Conservation (phyloP, 257 asterid genomes). For the Solanum dulcamara region DNA sequence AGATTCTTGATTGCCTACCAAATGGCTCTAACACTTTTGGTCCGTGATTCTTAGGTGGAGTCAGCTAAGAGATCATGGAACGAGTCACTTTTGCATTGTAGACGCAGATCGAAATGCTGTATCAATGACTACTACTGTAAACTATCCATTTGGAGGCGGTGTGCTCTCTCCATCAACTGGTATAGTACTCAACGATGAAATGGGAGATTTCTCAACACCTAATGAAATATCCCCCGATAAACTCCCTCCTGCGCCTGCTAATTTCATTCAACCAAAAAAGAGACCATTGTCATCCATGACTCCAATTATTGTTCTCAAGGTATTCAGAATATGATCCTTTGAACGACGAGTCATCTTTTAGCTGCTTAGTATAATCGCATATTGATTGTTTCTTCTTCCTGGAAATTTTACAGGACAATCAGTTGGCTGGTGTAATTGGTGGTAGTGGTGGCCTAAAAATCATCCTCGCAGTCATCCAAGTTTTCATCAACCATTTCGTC, state of each 20-base stretch:
- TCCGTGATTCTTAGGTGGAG: slow-evolving; percentile 40
- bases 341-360: neutral
- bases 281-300: slow-evolving; percentile 89
- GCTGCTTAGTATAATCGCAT: neutral
- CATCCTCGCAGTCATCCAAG: slow-evolving; percentile 73
- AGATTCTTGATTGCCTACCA: neutral
- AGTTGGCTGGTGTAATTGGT: slow-evolving; percentile 77
- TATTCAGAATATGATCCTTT: neutral
- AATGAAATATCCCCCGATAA: slow-evolving; percentile 38
- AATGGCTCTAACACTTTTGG: neutral
- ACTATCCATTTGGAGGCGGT: slow-evolving; percentile 66
- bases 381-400: neutral
- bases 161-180: slow-evolving; percentile 80
- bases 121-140: slow-evolving; percentile 78
- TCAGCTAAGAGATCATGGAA: slow-evolving; percentile 74
- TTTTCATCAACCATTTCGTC: slow-evolving; percentile 74
- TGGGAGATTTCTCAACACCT: slow-evolving; percentile 88
- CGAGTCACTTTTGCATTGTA: slow-evolving; percentile 80
- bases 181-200: slow-evolving; percentile 76
- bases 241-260: slow-evolving; percentile 89
- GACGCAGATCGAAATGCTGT: slow-evolving; percentile 81
- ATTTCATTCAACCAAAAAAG: slow-evolving; percentile 72
- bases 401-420: slow-evolving; percentile 37
- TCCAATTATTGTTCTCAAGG: slow-evolving; percentile 89
- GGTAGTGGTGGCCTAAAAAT: slow-evolving; percentile 86